These are phyloP conservation scores for Sporothrix inflata DNA, from an alignment of 2,329 filamentous ascomycete genomes.

Conservation along the genomic window DNA sequence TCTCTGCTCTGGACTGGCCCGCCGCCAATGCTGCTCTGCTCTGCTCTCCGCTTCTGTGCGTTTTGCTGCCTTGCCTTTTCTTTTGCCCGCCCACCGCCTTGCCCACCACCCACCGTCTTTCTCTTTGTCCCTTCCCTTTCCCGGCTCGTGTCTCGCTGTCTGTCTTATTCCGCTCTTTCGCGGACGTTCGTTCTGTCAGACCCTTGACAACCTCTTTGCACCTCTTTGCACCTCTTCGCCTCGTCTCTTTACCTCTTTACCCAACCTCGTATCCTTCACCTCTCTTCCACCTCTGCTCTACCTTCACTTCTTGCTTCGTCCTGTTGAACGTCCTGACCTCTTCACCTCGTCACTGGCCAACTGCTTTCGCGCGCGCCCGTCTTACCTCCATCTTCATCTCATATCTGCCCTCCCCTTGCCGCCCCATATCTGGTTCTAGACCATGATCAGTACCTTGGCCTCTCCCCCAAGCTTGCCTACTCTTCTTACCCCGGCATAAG, in stretches of 20 bases:
- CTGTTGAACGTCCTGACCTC: not conserved
- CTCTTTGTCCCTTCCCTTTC: conserved; percentile 17
- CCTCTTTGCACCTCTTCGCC: not conserved
- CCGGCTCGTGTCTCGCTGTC: conserved; percentile 11
- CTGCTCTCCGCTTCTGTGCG: not conserved
- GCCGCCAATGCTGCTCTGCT: conserved; percentile 14
- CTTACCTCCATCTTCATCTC: not conserved
- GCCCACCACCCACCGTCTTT: conserved; percentile 25
- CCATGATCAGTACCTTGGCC: conserved; percentile 20
- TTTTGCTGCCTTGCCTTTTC: conserved; percentile 12
- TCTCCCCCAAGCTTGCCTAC: not conserved
- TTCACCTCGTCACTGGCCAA: not conserved
- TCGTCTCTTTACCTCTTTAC: conserved; percentile 24
- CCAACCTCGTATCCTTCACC: conserved; percentile 24
- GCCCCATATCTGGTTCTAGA: conserved; percentile 16
- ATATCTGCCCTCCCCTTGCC: not conserved
- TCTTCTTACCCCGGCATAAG: conserved; percentile 13
- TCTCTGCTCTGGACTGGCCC: conserved; percentile 13
- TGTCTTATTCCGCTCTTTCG: conserved; percentile 14
- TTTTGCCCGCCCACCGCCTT: conserved; percentile 27
- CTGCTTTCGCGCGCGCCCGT: not conserved
- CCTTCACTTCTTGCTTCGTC: not conserved
- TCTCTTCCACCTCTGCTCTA: conserved; percentile 18
- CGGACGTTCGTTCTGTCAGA: conserved; percentile 21
- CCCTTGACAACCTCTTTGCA: not conserved